Evolutionary conservation across 176 grass and related monocot species (phyloP).

Genomic region (Eragrostis curvula): DNA sequence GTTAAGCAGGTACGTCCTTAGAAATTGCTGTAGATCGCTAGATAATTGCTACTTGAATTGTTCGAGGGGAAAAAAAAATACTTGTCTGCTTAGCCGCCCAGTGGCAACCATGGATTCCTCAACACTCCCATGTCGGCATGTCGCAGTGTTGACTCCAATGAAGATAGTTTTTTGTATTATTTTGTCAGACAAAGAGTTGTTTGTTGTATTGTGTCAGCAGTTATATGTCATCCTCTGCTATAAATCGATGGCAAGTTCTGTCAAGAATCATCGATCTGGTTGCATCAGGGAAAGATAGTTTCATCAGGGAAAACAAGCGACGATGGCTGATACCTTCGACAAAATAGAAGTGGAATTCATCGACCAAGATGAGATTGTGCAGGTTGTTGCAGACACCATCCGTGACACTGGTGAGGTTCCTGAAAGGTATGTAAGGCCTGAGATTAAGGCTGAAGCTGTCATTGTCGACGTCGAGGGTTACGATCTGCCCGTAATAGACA

Average conservation of each 20-base stretch:
- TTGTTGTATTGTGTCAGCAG: not conserved
- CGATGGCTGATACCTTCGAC: conserved; percentile 26
- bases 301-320: conserved; percentile 1
- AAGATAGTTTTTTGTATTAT: no score
- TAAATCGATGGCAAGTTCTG: not conserved
- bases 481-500: conserved; percentile 39
- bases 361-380: conserved; percentile 40
- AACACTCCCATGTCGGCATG: no score
- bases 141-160: no score
- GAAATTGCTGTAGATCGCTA: no score
- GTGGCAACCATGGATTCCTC: no score
- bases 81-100: no score
- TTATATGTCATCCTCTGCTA: not conserved
- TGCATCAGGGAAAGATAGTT: no score
- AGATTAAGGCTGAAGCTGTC: conserved; percentile 16
- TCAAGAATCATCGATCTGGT: not conserved
- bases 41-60: no score
- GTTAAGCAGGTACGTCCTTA: no score
- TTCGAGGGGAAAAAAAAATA: no score
- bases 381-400: conserved; percentile 44
- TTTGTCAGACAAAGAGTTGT: not conserved
- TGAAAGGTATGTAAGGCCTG: conserved; percentile 42
- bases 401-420: conserved; percentile 18
- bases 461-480: not conserved
- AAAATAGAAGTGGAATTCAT: conserved; percentile 40